Evolutionary conservation across 2,329 filamentous ascomycete species (phyloP).

Genomic region (Falciphora oryzae): DNA sequence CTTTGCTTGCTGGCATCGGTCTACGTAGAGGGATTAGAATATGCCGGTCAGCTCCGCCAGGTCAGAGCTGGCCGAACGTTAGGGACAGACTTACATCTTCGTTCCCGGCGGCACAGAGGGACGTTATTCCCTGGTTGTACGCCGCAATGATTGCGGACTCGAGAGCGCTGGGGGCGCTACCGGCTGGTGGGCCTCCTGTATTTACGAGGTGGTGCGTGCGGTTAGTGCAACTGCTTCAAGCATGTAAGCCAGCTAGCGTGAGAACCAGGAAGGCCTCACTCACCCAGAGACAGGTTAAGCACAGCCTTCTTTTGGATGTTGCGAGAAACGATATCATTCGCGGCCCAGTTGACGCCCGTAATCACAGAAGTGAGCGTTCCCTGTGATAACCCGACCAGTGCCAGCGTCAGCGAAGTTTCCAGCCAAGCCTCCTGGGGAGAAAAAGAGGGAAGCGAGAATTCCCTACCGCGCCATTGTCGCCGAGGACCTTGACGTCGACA

Average conservation of each 20-base stretch:
- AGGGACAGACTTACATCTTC: background rate
- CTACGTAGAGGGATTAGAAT: too few relatives aligned
- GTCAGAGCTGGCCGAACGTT: too few relatives aligned
- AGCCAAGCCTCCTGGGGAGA: too few relatives aligned
- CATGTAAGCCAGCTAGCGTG: background rate
- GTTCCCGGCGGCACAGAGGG: constrained; percentile 19
- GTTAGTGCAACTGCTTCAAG: too few relatives aligned
- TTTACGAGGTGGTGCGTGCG: background rate
- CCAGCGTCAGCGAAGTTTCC: background rate
- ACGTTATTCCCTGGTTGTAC: constrained; percentile 29
- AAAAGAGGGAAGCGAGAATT: background rate
- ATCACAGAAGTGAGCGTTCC: constrained; percentile 39
- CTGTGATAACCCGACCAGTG: background rate
- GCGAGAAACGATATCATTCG: constrained; percentile 35
- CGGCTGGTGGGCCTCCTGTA: constrained; percentile 17
- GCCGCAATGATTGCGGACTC: constrained; percentile 32
- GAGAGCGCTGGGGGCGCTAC: constrained; percentile 19
- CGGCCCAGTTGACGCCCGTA: constrained; percentile 51
- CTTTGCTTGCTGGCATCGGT: too few relatives aligned
- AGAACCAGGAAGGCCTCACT: background rate
- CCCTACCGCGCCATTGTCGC: constrained; percentile 37
- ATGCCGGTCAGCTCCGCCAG: too few relatives aligned
- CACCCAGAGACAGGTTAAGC: constrained; percentile 55
- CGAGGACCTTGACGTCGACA: constrained; percentile 56
- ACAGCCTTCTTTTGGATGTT: constrained; percentile 44